phyloP scores from a whole-genome alignment of 768 basidiomycete genomes.

The Boletus sp. region DNA sequence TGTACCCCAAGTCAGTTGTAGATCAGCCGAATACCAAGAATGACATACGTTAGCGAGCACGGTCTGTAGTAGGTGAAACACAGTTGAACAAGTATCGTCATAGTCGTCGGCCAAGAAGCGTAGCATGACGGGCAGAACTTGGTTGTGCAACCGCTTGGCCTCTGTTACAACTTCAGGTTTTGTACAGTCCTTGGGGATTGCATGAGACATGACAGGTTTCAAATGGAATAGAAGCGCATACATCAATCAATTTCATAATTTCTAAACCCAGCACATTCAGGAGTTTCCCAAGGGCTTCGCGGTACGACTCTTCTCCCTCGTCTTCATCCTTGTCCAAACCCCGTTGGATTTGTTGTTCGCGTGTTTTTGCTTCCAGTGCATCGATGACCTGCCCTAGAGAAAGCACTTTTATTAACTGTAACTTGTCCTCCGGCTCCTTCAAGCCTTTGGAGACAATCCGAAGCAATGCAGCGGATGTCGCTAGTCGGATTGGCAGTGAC shows the following conservation, averaged over 20 bases:
- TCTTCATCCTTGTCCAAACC: constrained; percentile 80
- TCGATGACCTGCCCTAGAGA: constrained; percentile 80
- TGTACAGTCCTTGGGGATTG: constrained; percentile 48
- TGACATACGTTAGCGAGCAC: constrained; percentile 67
- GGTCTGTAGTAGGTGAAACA: constrained; percentile 76
- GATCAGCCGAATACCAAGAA: background rate
- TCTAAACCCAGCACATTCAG: constrained; percentile 81
- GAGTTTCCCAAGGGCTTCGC: constrained; percentile 84
- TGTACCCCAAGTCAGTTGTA: constrained; percentile 30
- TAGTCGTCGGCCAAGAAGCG: constrained; percentile 88
- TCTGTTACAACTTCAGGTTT: constrained; percentile 60
- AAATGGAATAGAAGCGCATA: constrained; percentile 25
- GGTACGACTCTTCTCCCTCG: constrained; percentile 84
- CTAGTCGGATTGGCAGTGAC: constrained; percentile 75
- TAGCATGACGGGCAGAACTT: constrained; percentile 77
- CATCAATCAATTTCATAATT: constrained; percentile 80
- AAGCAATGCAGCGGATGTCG: constrained; percentile 74
- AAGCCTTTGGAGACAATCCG: constrained; percentile 91
- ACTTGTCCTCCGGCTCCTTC: constrained; percentile 85
- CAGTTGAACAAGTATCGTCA: constrained; percentile 82
- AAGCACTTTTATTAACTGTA: constrained; percentile 86
- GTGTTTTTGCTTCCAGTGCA: constrained; percentile 74
- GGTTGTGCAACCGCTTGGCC: constrained; percentile 58
- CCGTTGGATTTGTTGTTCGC: constrained; percentile 59
- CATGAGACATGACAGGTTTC: constrained; percentile 1